phyloP scores from a whole-genome alignment of 495 filamentous ascomycete genomes.

The Stereocaulon alpinum region DNA sequence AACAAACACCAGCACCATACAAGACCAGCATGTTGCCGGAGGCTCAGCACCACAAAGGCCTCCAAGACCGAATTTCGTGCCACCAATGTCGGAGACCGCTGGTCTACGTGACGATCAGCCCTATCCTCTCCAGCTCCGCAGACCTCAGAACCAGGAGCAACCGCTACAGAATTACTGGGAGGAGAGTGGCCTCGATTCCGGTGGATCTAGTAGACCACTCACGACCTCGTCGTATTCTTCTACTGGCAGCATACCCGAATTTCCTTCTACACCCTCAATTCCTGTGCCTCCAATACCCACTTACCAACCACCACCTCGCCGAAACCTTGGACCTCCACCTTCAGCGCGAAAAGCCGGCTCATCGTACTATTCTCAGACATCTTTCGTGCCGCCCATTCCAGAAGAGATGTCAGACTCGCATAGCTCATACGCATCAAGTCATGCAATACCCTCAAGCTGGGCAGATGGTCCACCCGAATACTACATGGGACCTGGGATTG shows the following conservation, averaged over 20 bases:
- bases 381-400: constrained; percentile 77
- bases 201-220: constrained; percentile 26
- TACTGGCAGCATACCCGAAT: constrained; percentile 35
- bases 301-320: constrained; percentile 24
- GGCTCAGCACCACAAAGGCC: constrained; percentile 58
- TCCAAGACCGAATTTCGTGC: constrained; percentile 51
- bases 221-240: constrained; percentile 28
- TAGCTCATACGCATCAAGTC: constrained; percentile 72
- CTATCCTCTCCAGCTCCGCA: constrained; percentile 41
- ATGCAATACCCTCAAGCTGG: constrained; percentile 66
- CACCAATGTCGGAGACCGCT: constrained; percentile 35
- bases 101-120: constrained; percentile 41
- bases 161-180: constrained; percentile 21
- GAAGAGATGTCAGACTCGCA: constrained; percentile 63
- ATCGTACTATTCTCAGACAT: constrained; percentile 61
- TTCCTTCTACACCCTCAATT: constrained; percentile 32
- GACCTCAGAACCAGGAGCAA: constrained; percentile 27
- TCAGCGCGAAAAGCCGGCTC: constrained; percentile 59
- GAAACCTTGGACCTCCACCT: constrained; percentile 35
- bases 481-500: constrained; percentile 30
- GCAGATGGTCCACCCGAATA: constrained; percentile 42
- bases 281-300: constrained; percentile 17
- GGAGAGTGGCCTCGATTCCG: constrained; percentile 33
- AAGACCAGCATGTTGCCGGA: constrained; percentile 37
- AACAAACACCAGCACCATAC: not conserved